Conservation (phyloP, 202 grass and related monocot genomes). For the Zoysia matrella region DNA sequence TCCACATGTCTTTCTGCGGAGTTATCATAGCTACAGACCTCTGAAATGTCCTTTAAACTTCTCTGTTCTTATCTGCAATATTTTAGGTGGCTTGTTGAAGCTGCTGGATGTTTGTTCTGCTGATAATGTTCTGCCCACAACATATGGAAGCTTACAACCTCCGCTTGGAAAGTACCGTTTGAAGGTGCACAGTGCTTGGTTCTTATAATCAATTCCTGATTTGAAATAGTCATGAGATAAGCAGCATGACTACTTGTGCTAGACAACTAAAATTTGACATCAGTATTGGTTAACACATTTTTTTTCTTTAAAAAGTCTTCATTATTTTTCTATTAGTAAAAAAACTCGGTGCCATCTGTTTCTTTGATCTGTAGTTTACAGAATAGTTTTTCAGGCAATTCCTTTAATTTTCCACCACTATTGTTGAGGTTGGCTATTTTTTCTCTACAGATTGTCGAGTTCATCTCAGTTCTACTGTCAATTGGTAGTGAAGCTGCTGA, state of each 20-base stretch:
- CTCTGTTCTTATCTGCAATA: constrained; percentile 12
- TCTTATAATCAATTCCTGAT: constrained; percentile 13
- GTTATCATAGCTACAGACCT: not conserved
- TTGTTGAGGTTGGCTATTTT: constrained; percentile 38
- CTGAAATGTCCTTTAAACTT: constrained; percentile 17
- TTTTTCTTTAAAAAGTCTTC: too few species aligned
- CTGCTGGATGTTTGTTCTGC: constrained; percentile 81
- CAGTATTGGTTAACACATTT: too few species aligned
- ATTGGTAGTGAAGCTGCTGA: constrained; percentile 89
- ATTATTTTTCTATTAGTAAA: too few species aligned
- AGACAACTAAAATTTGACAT: not conserved
- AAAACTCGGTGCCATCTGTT: not conserved
- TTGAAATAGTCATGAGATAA: constrained; percentile 33
- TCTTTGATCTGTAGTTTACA: constrained; percentile 14
- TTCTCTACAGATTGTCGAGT: constrained; percentile 86
- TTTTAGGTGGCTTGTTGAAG: constrained; percentile 86
- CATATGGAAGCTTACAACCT: constrained; percentile 85
- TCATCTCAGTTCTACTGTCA: constrained; percentile 90
- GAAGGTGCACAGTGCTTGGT: constrained; percentile 60
- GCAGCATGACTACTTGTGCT: not conserved
- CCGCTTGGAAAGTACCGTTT: constrained; percentile 88
- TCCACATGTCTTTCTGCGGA: constrained; percentile 16
- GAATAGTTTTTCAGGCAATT: constrained; percentile 19
- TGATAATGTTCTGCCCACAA: constrained; percentile 67
- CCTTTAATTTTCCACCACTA: constrained; percentile 25